Evolutionary conservation across 306 rosid species (phyloP).

Genomic region (Lithocarpus polystachyus): DNA sequence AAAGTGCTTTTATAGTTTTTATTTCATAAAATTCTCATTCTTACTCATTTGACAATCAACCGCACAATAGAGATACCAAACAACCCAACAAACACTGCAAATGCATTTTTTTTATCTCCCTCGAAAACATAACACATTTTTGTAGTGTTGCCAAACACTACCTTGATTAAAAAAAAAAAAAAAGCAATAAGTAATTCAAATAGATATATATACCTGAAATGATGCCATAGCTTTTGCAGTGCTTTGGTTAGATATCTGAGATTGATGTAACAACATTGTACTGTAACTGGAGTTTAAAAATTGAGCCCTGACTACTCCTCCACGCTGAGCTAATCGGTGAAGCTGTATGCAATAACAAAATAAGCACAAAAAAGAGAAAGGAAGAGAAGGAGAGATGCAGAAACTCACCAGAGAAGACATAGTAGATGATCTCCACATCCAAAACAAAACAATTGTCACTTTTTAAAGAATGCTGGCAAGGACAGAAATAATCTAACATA

Average conservation of each 20-base stretch:
- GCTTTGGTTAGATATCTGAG: conserved; percentile 15
- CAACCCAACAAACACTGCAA: no score
- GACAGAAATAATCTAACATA: background rate
- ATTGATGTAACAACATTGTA: conserved; percentile 8
- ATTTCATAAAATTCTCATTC: no score
- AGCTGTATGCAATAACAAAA: conserved; percentile 9
- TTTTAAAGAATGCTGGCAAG: background rate
- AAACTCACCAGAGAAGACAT: conserved; percentile 21
- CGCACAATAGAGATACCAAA: no score
- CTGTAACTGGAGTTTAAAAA: conserved; percentile 11
- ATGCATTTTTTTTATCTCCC: no score
- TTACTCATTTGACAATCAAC: no score
- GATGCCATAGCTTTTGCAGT: background rate
- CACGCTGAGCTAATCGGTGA: conserved; percentile 21
- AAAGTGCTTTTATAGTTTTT: no score
- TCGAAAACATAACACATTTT: no score
- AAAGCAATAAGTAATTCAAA: background rate
- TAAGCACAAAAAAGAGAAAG: background rate
- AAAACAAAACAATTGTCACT: background rate
- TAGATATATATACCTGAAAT: conserved; percentile 14
- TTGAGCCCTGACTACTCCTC: conserved; percentile 21
- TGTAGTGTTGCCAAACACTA: no score
- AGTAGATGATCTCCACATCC: conserved; percentile 15
- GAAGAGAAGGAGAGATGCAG: background rate
- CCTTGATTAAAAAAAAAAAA: background rate